phyloP scores from a whole-genome alignment of 495 filamentous ascomycete species.

The Hypomontagnella monticulosa region DNA sequence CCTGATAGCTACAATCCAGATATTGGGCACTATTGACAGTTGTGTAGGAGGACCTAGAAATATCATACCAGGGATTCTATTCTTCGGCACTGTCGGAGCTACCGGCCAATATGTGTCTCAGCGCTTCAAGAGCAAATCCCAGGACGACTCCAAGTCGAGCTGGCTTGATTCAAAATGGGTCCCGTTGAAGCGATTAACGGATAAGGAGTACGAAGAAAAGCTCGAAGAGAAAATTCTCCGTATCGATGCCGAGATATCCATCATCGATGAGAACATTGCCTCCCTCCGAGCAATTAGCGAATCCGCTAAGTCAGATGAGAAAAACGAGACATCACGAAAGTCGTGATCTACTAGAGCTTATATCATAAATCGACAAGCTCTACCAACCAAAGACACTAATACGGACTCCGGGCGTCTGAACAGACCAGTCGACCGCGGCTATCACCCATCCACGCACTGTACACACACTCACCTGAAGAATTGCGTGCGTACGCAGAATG shows the following conservation, averaged over 20 bases:
- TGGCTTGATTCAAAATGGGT: conserved; percentile 76
- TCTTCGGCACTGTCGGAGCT: conserved; percentile 42
- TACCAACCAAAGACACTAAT: too few species aligned
- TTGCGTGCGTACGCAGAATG: too few species aligned
- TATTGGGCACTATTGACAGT: conserved; percentile 26
- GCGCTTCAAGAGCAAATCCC: background rate
- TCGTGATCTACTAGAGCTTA: background rate
- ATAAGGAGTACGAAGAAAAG: conserved; percentile 81
- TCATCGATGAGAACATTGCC: conserved; percentile 86
- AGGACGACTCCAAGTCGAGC: conserved; percentile 23
- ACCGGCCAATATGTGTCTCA: conserved; percentile 29
- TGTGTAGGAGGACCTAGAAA: conserved; percentile 54
- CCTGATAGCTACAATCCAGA: background rate
- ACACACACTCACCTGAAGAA: too few species aligned
- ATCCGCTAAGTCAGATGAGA: conserved; percentile 10
- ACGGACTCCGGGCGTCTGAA: too few species aligned
- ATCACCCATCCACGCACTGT: too few species aligned
- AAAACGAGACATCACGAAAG: background rate
- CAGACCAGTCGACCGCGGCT: too few species aligned
- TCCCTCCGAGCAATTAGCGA: conserved; percentile 54
- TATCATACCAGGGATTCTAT: conserved; percentile 54
- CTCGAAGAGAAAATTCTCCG: conserved; percentile 79
- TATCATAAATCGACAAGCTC: background rate
- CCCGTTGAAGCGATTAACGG: conserved; percentile 77
- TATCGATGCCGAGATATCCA: conserved; percentile 83